phyloP scores from a whole-genome alignment of 2,329 filamentous ascomycete species.

The Talaromyces verruculosus region DNA sequence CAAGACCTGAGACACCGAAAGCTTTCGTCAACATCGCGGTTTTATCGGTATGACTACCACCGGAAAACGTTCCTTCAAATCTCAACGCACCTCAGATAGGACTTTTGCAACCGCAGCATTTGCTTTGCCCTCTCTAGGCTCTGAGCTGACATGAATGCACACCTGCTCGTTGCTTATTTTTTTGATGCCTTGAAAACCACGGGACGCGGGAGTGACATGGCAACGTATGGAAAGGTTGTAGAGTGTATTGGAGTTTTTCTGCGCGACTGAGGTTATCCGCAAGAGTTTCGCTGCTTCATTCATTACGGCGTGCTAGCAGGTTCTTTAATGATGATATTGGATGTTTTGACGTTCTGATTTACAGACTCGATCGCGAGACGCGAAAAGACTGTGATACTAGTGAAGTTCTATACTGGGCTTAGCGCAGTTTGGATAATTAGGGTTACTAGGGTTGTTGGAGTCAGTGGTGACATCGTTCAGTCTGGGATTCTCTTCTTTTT shows the following conservation, averaged over 20 bases:
- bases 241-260: not conserved
- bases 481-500: not conserved
- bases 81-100: slow-evolving; percentile 56
- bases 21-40: not conserved
- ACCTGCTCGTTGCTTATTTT: slow-evolving; percentile 58
- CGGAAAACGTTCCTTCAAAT: too few relatives aligned
- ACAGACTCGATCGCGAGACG: not conserved
- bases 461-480: not conserved
- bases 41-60: not conserved
- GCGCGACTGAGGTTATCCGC: not conserved
- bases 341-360: not conserved
- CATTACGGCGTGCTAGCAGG: not conserved
- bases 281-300: not conserved
- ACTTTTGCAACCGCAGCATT: slow-evolving; percentile 66
- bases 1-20: slow-evolving; percentile 48
- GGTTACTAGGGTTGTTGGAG: not conserved
- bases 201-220: slow-evolving; percentile 65
- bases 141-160: slow-evolving; percentile 65
- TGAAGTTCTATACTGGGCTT: not conserved
- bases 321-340: not conserved
- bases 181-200: slow-evolving; percentile 60
- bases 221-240: slow-evolving; percentile 61
- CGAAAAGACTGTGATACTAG: not conserved
- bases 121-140: slow-evolving; percentile 65
- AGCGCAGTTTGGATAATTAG: not conserved